A percentile compares a stretch with the other conserved stretches of the same genome.
Evolutionary conservation across 441 rosid species (phyloP).

Genomic region (Populus hybrid): DNA sequence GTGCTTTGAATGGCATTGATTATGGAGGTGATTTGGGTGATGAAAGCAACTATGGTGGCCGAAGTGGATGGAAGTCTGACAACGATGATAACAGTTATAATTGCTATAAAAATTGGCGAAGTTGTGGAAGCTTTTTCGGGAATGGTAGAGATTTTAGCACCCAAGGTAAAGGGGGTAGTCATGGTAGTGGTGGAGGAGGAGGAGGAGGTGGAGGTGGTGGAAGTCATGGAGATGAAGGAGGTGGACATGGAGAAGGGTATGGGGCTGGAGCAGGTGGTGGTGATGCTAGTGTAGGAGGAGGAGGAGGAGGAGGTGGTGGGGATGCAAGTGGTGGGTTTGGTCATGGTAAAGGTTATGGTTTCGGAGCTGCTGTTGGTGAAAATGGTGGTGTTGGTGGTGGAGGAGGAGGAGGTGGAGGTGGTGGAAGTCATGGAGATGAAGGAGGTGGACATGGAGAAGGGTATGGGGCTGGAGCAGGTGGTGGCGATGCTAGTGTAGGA

Average conservation of each 20-base stretch:
- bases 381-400: constrained; percentile 11
- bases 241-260: background rate
- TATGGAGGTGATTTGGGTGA: constrained; percentile 10
- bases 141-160: constrained; percentile 6
- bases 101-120: constrained; percentile 40
- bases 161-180: background rate
- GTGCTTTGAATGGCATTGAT: constrained; percentile 13
- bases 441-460: no score
- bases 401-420: constrained; percentile 1
- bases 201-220: constrained; percentile 15
- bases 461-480: no score
- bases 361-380: constrained; percentile 13
- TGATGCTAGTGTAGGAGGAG: constrained; percentile 6
- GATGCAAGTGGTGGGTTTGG: constrained; percentile 27
- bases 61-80: constrained; percentile 14
- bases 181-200: background rate
- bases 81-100: constrained; percentile 23
- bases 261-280: constrained; percentile 6
- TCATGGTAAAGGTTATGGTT: constrained; percentile 20
- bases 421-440: constrained; percentile 5
- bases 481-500: no score
- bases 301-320: constrained; percentile 16
- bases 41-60: constrained; percentile 14
- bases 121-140: constrained; percentile 48
- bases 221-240: background rate